Evolutionary conservation across 345 rosid genomes (phyloP).

Genomic region (Acer saccharum): DNA sequence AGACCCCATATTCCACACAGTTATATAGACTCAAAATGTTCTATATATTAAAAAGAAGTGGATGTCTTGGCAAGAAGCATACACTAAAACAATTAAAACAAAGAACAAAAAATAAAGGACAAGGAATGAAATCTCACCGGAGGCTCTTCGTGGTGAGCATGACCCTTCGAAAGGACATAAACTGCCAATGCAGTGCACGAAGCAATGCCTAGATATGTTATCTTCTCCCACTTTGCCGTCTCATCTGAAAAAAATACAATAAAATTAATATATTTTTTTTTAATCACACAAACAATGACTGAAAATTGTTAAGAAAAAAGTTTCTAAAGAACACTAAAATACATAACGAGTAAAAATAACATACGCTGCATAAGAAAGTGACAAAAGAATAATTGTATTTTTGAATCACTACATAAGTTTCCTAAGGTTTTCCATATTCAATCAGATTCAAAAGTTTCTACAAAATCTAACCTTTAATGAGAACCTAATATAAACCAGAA

Average conservation of each 20-base stretch:
- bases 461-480: not conserved
- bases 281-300: not conserved
- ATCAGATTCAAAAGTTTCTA: not conserved
- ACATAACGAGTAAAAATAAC: not conserved
- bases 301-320: not conserved
- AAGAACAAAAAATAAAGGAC: not conserved
- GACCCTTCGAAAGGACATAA: slow-evolving; percentile 78
- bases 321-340: not conserved
- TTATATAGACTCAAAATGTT: not conserved
- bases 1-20: not conserved
- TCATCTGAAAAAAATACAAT: slow-evolving; percentile 47
- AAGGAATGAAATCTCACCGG: slow-evolving; percentile 54
- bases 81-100: not conserved
- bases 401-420: not conserved
- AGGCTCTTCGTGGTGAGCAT: slow-evolving; percentile 81
- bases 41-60: not conserved
- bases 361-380: not conserved
- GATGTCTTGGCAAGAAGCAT: not conserved
- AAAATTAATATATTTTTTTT: not conserved
- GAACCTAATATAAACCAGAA: too few relatives aligned
- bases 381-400: not conserved
- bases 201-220: slow-evolving; percentile 69
- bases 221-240: slow-evolving; percentile 93
- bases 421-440: not conserved
- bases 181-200: slow-evolving; percentile 60